phyloP scores from a whole-genome alignment of 2,329 filamentous ascomycete genomes.

The Lachnellula willkommii region DNA sequence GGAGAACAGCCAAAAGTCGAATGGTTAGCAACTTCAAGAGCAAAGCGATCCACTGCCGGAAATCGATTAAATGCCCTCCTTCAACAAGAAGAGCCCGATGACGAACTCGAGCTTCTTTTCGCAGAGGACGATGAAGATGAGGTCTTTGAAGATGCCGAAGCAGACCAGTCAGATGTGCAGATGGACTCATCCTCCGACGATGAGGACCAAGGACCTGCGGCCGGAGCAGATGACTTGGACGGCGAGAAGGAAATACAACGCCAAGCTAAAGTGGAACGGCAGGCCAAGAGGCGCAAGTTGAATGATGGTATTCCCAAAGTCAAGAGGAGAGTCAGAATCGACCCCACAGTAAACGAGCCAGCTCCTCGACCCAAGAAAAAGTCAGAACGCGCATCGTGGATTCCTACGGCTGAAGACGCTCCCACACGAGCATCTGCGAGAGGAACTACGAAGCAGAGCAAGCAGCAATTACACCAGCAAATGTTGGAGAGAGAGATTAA shows the following conservation, averaged over 20 bases:
- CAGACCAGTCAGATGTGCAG: constrained; percentile 67
- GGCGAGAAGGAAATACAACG: constrained; percentile 84
- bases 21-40: constrained; percentile 68
- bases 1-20: constrained; percentile 41
- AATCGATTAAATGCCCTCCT: constrained; percentile 77
- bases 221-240: constrained; percentile 57
- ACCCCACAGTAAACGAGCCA: constrained; percentile 42
- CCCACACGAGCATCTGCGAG: constrained; percentile 58
- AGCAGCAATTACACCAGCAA: constrained; percentile 56
- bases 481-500: constrained; percentile 68
- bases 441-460: constrained; percentile 56
- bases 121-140: constrained; percentile 65
- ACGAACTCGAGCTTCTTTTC: constrained; percentile 66
- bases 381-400: constrained; percentile 65
- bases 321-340: constrained; percentile 72
- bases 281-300: constrained; percentile 74
- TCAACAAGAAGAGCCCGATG: constrained; percentile 61
- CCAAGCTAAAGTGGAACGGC: constrained; percentile 62
- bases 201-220: constrained; percentile 67
- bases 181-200: constrained; percentile 83
- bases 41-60: constrained; percentile 74
- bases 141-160: constrained; percentile 64
- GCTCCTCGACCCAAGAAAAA: constrained; percentile 56
- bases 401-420: constrained; percentile 57
- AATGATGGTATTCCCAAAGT: constrained; percentile 68